These are phyloP conservation scores for Stephania yunnanensis DNA, from an alignment of 164 flowering plant species.

Conservation along the genomic window DNA sequence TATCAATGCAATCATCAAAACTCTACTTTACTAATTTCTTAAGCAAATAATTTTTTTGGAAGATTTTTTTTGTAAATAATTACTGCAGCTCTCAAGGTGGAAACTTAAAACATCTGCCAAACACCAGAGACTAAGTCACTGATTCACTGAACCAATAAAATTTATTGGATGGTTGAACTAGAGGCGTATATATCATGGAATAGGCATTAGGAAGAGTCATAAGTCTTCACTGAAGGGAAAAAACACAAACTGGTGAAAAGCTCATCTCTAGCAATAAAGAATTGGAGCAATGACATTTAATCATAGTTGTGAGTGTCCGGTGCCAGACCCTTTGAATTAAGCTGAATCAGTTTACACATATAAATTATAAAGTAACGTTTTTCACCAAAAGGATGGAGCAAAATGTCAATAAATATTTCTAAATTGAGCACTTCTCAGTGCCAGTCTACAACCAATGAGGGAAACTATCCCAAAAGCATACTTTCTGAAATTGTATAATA, in stretches of 20 bases:
- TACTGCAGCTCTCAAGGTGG: neutral
- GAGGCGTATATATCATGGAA: neutral
- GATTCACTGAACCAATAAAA: neutral
- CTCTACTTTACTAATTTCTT: neutral
- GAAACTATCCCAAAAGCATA: slow-evolving; percentile 5
- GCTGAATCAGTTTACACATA: neutral
- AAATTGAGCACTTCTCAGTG: slow-evolving; percentile 5
- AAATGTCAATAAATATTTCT: slow-evolving; percentile 4
- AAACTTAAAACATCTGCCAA: neutral
- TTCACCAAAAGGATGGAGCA: neutral
- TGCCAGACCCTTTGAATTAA: neutral
- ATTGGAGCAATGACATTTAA: neutral
- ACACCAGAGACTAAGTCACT: neutral
- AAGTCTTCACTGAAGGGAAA: neutral
- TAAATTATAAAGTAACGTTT: neutral
- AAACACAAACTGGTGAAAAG: neutral
- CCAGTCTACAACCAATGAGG: neutral
- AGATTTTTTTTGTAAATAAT: neutral
- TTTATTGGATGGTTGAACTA: neutral
- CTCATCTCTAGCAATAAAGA: neutral
- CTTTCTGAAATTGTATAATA: slow-evolving; percentile 8
- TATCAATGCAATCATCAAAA: neutral
- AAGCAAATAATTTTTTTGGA: neutral
- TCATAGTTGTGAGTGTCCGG: neutral
- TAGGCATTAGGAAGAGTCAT: neutral